Evolutionary conservation across 108 stramenopile genomes (phyloP).

Genomic region (Conticribra weissflogii): DNA sequence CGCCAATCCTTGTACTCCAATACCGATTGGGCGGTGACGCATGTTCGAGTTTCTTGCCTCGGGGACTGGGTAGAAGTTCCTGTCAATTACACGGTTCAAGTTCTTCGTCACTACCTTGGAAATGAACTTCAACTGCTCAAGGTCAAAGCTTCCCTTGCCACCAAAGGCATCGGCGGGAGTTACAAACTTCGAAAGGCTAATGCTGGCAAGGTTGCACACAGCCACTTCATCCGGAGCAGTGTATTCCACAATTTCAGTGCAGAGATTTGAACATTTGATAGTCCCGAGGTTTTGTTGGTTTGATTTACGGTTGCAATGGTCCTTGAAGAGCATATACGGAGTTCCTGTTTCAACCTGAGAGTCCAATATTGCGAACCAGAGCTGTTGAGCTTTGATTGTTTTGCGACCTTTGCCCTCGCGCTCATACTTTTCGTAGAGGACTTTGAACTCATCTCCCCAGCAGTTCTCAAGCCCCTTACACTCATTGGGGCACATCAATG

Average conservation of each 20-base stretch:
- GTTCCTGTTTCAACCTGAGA: slow-evolving; percentile 99
- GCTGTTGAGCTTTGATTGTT: slow-evolving; percentile 94
- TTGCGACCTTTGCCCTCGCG: slow-evolving; percentile 88
- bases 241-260: slow-evolving; percentile 99
- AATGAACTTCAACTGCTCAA: slow-evolving; percentile 83
- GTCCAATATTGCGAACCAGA: slow-evolving; percentile 98
- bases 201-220: slow-evolving; percentile 99
- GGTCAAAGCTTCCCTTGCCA: slow-evolving; percentile 73
- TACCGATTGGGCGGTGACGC: slow-evolving; percentile 99
- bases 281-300: slow-evolving; percentile 99
- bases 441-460: slow-evolving; percentile 92
- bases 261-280: slow-evolving; percentile 97
- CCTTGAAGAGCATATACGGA: slow-evolving; percentile 99
- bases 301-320: slow-evolving; percentile 96
- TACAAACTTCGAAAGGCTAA: slow-evolving; percentile 94
- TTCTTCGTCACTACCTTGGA: slow-evolving; percentile 96
- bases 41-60: slow-evolving; percentile 91
- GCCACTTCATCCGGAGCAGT: slow-evolving; percentile 98
- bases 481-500: slow-evolving; percentile 94
- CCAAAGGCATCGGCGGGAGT: slow-evolving; percentile 57
- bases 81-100: slow-evolving; percentile 98
- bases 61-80: slow-evolving; percentile 96
- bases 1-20: slow-evolving; percentile 99
- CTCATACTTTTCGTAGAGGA: slow-evolving; percentile 96
- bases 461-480: slow-evolving; percentile 92